Evolutionary conservation across 1,139 yeast genomes (phyloP).

Genomic region (Geotrichum carabidarum): DNA sequence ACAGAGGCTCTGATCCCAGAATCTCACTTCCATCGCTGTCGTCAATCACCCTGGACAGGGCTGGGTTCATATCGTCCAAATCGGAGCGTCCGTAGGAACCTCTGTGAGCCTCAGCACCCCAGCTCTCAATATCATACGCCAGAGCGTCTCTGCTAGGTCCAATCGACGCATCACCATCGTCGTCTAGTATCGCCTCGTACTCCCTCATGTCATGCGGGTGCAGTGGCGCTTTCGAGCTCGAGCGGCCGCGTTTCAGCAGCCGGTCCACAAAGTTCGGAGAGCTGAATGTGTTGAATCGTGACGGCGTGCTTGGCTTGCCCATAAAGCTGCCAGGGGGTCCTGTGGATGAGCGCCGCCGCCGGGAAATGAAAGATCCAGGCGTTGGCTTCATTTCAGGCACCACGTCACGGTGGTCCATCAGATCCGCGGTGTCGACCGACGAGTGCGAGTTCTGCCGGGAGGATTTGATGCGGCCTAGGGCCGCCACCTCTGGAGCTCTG

Average conservation of each 20-base stretch:
- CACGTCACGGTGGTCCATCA: slow-evolving; percentile 14
- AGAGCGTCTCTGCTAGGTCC: background rate
- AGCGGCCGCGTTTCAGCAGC: background rate
- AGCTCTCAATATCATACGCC: slow-evolving; percentile 11
- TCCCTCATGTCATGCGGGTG: background rate
- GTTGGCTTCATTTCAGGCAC: background rate
- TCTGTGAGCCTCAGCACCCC: too few species aligned
- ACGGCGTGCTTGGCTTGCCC: background rate
- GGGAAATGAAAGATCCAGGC: slow-evolving; percentile 23
- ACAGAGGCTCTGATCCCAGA: slow-evolving; percentile 58
- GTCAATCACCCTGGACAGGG: background rate
- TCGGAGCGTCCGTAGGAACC: too few species aligned
- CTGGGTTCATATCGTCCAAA: too few species aligned
- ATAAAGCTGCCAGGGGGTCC: slow-evolving; percentile 16
- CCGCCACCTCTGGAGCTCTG: background rate
- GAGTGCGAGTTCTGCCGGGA: background rate
- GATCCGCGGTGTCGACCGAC: slow-evolving; percentile 17
- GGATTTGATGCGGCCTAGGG: background rate
- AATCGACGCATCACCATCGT: background rate
- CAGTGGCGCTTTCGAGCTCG: background rate
- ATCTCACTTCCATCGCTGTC: slow-evolving; percentile 11
- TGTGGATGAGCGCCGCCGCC: slow-evolving; percentile 24
- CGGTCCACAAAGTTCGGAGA: background rate
- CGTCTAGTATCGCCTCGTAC: background rate
- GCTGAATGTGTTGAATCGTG: background rate